Conservation (phyloP, 495 filamentous ascomycete species). For the Penicillium mononematosum region DNA sequence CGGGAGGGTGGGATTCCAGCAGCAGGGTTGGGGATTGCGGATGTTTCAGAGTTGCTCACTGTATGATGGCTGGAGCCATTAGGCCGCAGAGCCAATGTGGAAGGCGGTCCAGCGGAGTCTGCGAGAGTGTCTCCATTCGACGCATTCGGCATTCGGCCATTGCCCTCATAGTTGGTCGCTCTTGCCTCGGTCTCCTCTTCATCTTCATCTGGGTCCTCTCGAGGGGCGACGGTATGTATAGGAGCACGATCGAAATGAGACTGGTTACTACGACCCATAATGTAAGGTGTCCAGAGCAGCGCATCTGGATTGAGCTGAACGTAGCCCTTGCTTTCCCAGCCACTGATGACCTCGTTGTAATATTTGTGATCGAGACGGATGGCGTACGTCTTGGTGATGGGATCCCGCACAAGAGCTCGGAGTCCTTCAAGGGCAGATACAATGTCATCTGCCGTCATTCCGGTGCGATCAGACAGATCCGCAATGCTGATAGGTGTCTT, state of each 20-base stretch:
- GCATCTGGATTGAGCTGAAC: slow-evolving; percentile 77
- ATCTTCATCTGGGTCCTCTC: slow-evolving; percentile 65
- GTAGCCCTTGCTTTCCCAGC: slow-evolving; percentile 84
- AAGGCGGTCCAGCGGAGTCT: slow-evolving; percentile 42
- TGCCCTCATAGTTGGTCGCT: slow-evolving; percentile 32
- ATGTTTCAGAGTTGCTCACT: slow-evolving; percentile 7
- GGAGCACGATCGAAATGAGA: slow-evolving; percentile 79
- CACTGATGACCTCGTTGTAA: slow-evolving; percentile 78
- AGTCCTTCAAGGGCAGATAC: slow-evolving; percentile 88
- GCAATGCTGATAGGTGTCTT: slow-evolving; percentile 67
- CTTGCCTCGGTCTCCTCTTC: slow-evolving; percentile 54
- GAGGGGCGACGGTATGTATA: slow-evolving; percentile 83
- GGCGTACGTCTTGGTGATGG: slow-evolving; percentile 82
- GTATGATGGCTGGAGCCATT: slow-evolving; percentile 34
- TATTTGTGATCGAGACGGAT: slow-evolving; percentile 80
- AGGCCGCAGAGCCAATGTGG: slow-evolving; percentile 30
- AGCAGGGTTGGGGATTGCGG: slow-evolving; percentile 28
- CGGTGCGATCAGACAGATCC: slow-evolving; percentile 84
- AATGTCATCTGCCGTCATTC: slow-evolving; percentile 94
- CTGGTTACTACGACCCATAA: slow-evolving; percentile 87
- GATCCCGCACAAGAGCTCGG: slow-evolving; percentile 84
- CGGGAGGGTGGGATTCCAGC: slow-evolving; percentile 68
- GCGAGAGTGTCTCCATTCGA: slow-evolving; percentile 21
- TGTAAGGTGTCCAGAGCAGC: slow-evolving; percentile 94
- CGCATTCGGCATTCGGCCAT: slow-evolving; percentile 24